Evolutionary conservation across 768 basidiomycete species (phyloP).

Genomic region (Agrocybe chaxingu): DNA sequence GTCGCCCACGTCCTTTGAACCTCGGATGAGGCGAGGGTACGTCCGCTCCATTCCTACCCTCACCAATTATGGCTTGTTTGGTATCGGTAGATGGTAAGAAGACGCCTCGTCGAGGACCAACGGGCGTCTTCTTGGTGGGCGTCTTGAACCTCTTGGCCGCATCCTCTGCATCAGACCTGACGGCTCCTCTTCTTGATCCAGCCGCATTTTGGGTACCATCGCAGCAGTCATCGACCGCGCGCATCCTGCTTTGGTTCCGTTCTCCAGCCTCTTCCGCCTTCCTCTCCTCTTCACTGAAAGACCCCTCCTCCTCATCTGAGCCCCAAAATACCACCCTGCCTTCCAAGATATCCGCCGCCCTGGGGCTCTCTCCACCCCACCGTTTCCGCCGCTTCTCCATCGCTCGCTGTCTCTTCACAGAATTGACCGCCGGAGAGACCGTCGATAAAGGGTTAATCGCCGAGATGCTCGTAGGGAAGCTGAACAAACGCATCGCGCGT

Average conservation of each 20-base stretch:
- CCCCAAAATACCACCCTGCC: slow-evolving; percentile 53
- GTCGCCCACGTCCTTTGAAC: slow-evolving; percentile 24
- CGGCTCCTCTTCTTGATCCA: not conserved
- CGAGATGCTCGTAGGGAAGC: slow-evolving; percentile 57
- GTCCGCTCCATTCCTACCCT: slow-evolving; percentile 30
- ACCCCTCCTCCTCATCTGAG: slow-evolving; percentile 34
- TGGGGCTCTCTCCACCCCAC: slow-evolving; percentile 27
- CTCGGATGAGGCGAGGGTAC: slow-evolving; percentile 52
- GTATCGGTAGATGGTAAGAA: slow-evolving; percentile 35
- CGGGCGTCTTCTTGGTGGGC: slow-evolving; percentile 14
- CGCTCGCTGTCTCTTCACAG: slow-evolving; percentile 17
- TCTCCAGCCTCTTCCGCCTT: not conserved
- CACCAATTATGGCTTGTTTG: slow-evolving; percentile 45
- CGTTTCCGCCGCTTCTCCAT: not conserved
- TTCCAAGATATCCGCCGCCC: slow-evolving; percentile 66
- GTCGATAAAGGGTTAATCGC: slow-evolving; percentile 78
- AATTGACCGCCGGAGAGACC: slow-evolving; percentile 54
- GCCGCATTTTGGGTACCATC: too few species aligned
- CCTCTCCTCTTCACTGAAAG: slow-evolving; percentile 21
- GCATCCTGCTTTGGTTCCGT: not conserved
- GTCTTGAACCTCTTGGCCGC: slow-evolving; percentile 1
- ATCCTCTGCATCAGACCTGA: slow-evolving; percentile 7
- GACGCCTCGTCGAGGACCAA: slow-evolving; percentile 35
- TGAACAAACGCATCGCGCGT: slow-evolving; percentile 72
- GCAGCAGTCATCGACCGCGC: not conserved